Evolutionary conservation across 139 green algal genomes (phyloP), one percentile per base, ranked within the genome.

Genomic region (Raphidocelis subcapitata): DNA sequence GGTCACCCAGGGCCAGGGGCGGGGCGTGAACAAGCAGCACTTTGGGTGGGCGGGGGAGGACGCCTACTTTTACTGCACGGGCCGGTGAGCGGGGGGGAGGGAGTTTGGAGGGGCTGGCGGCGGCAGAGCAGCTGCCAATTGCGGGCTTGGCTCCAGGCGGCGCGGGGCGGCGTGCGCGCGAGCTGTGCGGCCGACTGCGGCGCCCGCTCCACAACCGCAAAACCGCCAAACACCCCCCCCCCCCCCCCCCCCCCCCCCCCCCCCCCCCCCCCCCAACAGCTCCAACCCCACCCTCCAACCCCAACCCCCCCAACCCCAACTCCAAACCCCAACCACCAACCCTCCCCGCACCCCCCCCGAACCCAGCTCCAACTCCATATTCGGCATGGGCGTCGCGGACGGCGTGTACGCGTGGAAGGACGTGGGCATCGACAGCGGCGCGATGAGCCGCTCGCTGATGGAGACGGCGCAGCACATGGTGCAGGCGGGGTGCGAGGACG

Each of bases 351-450:
- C 12, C 54, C 23, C 54, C 54, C 15, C 54, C 20, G 12, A 61
- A 14, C 21, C 54, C 35, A 35, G 56, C 81, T 93, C 87, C 62
- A 83, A 86, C 59, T 71, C 69, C 67, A 75, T 92, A 14, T 88
- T 88, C 55, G 93, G 82, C 16, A 85, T 98, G 82, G 94, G 93
- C 35, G 91, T 98, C 28, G 88, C 94, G 20, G 94, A 98, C 72
- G 94, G 94, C 12, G 91, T 98, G 33, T 98, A 95, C 80, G 86
- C 88, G 79, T 98, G 93, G 94, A 82, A 87, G 18, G 74, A 91
- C 67, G 56, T 83, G 32, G 94, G 94, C 57, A 97, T 98, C 31
- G 94, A 98, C 82, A 80, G 84, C 0, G 94, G 94, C 35, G 49
- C 75, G 24, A 95, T 95, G 67, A 84, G 77, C 8, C 80, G 87